phyloP scores from a whole-genome alignment of 805 yeast species.

The Suhomyces prunicola region DNA sequence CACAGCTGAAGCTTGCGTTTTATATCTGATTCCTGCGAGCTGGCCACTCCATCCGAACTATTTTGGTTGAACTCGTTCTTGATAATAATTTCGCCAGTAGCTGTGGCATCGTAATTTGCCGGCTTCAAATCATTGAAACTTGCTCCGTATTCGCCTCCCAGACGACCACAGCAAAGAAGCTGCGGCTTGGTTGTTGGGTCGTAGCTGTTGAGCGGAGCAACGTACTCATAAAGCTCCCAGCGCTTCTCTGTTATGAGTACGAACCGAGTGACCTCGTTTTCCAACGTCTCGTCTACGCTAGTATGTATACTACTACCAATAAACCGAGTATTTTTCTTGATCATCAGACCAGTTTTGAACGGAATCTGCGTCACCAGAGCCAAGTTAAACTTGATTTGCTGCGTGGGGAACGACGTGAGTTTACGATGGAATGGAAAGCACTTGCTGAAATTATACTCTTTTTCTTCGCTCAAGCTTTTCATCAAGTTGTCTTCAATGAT shows the following conservation, averaged over 20 bases:
- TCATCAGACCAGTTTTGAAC: constrained; percentile 19
- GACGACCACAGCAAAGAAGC: constrained; percentile 64
- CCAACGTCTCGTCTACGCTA: constrained; percentile 22
- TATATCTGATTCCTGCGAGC: constrained; percentile 21
- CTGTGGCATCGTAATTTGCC: constrained; percentile 5
- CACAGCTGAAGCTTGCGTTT: constrained; percentile 43
- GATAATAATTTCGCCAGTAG: constrained; percentile 8
- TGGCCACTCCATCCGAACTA: constrained; percentile 12
- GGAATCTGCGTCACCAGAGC: constrained; percentile 18
- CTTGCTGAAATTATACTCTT: constrained; percentile 67
- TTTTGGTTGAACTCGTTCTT: constrained; percentile 17
- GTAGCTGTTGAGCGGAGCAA: constrained; percentile 38
- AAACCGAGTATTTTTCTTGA: constrained; percentile 27
- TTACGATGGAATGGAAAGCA: constrained; percentile 81
- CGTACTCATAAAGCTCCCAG: constrained; percentile 70
- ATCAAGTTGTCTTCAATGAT: constrained; percentile 18
- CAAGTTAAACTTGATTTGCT: constrained; percentile 40
- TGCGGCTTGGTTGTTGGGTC: constrained; percentile 40
- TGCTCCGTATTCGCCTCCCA: constrained; percentile 65
- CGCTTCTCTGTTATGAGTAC: constrained; percentile 63
- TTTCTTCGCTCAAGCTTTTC: constrained; percentile 30
- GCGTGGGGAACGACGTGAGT: constrained; percentile 52
- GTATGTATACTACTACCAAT: constrained; percentile 31
- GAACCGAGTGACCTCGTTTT: constrained; percentile 63
- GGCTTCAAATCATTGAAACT: constrained; percentile 37